These are phyloP conservation scores for Candida cerambycidarum DNA, from an alignment of 805 yeast genomes.

Conservation along the genomic window DNA sequence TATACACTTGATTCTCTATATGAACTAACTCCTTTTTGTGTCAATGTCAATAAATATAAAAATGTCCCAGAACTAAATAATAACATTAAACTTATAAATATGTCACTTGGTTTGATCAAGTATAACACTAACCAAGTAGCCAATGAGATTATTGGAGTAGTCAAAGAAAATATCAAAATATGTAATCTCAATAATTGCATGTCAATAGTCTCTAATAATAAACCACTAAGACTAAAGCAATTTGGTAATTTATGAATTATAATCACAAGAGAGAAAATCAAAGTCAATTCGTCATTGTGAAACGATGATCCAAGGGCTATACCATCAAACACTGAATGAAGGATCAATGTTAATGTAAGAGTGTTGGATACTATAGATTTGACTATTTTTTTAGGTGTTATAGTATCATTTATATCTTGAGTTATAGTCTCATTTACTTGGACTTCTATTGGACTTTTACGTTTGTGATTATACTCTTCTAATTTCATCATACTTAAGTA, in stretches of 20 bases:
- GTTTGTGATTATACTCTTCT: slow-evolving; percentile 6
- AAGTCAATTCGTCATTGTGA: slow-evolving; percentile 33
- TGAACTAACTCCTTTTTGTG: slow-evolving; percentile 20
- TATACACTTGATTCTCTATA: slow-evolving; percentile 15
- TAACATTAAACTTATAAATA: slow-evolving; percentile 54
- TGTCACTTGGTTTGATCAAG: slow-evolving; percentile 28
- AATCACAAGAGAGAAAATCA: slow-evolving; percentile 58
- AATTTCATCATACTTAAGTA: slow-evolving; percentile 7
- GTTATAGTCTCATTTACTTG: slow-evolving; percentile 3
- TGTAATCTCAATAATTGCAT: slow-evolving; percentile 41
- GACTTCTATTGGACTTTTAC: slow-evolving; percentile 3
- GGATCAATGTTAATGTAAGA: slow-evolving; percentile 58
- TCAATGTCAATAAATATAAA: slow-evolving; percentile 67
- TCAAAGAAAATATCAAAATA: slow-evolving; percentile 50
- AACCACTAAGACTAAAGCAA: slow-evolving; percentile 61
- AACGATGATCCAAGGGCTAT: slow-evolving; percentile 66
- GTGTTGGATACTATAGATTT: slow-evolving; percentile 29
- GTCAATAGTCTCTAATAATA: slow-evolving; percentile 43
- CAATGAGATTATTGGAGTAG: slow-evolving; percentile 64
- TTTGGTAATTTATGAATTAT: slow-evolving; percentile 75
- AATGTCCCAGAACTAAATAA: slow-evolving; percentile 73
- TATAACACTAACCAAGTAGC: slow-evolving; percentile 44
- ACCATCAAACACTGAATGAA: slow-evolving; percentile 75
- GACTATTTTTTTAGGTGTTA: background rate
- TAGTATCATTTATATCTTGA: background rate